These are phyloP conservation scores for Galerina marginata DNA, from an alignment of 768 basidiomycete genomes.

Conservation along the genomic window DNA sequence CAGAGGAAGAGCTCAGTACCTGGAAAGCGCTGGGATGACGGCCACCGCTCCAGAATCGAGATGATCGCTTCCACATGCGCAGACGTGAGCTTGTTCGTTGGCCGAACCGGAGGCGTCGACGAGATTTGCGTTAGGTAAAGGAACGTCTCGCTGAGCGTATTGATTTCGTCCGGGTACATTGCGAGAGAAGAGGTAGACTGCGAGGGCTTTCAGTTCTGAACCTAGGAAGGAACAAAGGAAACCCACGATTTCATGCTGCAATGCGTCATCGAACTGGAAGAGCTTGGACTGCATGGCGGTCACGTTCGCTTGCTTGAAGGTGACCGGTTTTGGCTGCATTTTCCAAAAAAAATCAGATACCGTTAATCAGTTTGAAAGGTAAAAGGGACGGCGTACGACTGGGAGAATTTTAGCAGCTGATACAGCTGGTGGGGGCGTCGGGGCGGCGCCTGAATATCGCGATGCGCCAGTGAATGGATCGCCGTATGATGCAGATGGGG, in stretches of 20 bases:
- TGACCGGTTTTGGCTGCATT: constrained; percentile 61
- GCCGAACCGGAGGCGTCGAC: constrained; percentile 34
- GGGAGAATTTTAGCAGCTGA: constrained; percentile 52
- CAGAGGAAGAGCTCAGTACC: constrained; percentile 41
- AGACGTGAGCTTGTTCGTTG: constrained; percentile 41
- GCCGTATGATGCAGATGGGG: constrained; percentile 50
- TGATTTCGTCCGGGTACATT: constrained; percentile 68
- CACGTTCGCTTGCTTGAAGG: constrained; percentile 87
- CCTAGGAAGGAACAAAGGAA: neutral
- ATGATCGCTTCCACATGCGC: constrained; percentile 66
- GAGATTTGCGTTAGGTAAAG: constrained; percentile 58
- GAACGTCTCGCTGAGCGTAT: constrained; percentile 66
- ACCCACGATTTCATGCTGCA: constrained; percentile 73
- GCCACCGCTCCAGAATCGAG: constrained; percentile 76
- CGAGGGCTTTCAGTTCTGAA: neutral
- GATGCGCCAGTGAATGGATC: constrained; percentile 79
- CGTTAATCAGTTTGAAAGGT: neutral
- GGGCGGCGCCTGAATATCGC: constrained; percentile 54
- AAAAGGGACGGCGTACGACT: constrained; percentile 41
- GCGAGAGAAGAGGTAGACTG: constrained; percentile 77
- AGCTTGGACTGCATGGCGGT: constrained; percentile 81
- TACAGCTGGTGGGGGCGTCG: constrained; percentile 36
- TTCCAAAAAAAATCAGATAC: neutral
- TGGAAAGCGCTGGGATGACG: constrained; percentile 72
- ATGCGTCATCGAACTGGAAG: constrained; percentile 71